These are phyloP conservation scores for Fusarium devonianum DNA, from an alignment of 2,329 filamentous ascomycete species.

Conservation along the genomic window DNA sequence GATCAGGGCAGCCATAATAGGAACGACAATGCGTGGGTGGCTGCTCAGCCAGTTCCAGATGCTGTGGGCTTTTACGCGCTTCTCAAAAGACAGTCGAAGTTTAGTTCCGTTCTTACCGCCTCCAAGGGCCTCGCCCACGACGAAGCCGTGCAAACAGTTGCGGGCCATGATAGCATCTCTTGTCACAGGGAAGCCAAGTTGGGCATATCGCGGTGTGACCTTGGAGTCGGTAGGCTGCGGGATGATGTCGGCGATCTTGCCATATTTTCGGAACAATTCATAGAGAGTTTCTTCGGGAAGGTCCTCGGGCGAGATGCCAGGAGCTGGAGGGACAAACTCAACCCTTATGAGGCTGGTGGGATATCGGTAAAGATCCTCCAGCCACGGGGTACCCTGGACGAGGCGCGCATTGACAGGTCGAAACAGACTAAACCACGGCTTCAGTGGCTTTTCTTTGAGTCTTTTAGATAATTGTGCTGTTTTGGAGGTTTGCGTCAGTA, in stretches of 20 bases:
- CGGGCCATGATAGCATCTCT: slow-evolving; percentile 85
- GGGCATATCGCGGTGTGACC: slow-evolving; percentile 78
- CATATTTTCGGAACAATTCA: slow-evolving; percentile 85
- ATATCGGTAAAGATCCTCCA: slow-evolving; percentile 87
- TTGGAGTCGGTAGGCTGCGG: slow-evolving; percentile 88
- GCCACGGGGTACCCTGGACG: slow-evolving; percentile 87
- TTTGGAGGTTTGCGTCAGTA: background rate
- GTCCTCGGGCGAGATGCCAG: slow-evolving; percentile 76
- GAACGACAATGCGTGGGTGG: slow-evolving; percentile 89
- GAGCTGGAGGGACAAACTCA: slow-evolving; percentile 79
- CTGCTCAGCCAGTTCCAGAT: slow-evolving; percentile 86
- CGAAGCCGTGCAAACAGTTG: slow-evolving; percentile 89
- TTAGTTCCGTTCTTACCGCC: slow-evolving; percentile 79
- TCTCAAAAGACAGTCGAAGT: slow-evolving; percentile 84
- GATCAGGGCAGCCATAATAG: slow-evolving; percentile 78
- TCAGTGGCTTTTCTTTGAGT: slow-evolving; percentile 74
- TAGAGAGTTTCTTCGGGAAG: slow-evolving; percentile 88
- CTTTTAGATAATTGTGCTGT: slow-evolving; percentile 64
- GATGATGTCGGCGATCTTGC: slow-evolving; percentile 86
- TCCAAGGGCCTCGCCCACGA: slow-evolving; percentile 71
- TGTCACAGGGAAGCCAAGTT: slow-evolving; percentile 76
- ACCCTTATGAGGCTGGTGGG: slow-evolving; percentile 79
- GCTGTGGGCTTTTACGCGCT: slow-evolving; percentile 76
- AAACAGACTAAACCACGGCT: slow-evolving; percentile 91
- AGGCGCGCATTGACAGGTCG: slow-evolving; percentile 72